Evolutionary conservation across 2,329 filamentous ascomycete species (phyloP).

Genomic region (Monosporascus cannonballus): DNA sequence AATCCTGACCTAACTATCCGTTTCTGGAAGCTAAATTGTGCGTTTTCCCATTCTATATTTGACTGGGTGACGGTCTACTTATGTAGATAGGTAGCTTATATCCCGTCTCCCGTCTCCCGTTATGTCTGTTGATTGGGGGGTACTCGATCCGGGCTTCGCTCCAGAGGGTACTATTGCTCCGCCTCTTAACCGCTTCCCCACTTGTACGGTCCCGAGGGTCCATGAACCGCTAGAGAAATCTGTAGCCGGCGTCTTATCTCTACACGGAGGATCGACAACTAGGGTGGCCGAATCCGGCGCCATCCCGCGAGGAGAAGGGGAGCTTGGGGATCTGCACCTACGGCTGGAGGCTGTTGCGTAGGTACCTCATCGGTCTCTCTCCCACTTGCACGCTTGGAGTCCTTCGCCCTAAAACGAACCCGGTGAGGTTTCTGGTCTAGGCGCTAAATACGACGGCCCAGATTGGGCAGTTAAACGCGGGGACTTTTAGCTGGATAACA

Average conservation of each 20-base stretch:
- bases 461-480: background rate
- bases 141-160: too few relatives aligned
- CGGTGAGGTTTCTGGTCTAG: background rate
- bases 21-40: background rate
- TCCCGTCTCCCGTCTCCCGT: background rate
- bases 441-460: background rate
- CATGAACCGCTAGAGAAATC: too few relatives aligned
- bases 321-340: background rate
- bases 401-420: background rate
- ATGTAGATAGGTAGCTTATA: background rate
- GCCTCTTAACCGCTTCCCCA: too few relatives aligned
- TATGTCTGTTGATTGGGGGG: background rate
- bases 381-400: too few relatives aligned
- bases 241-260: too few relatives aligned
- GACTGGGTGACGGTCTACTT: background rate
- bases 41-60: background rate
- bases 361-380: too few relatives aligned
- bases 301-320: background rate
- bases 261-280: background rate
- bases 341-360: background rate
- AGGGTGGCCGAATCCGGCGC: background rate
- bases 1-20: background rate
- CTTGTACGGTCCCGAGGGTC: too few relatives aligned
- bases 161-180: too few relatives aligned
- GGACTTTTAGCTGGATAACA: background rate